Evolutionary conservation across 805 yeast genomes (phyloP), one percentile per base, ranked within the genome.

Genomic region (Metschnikowia matae): DNA sequence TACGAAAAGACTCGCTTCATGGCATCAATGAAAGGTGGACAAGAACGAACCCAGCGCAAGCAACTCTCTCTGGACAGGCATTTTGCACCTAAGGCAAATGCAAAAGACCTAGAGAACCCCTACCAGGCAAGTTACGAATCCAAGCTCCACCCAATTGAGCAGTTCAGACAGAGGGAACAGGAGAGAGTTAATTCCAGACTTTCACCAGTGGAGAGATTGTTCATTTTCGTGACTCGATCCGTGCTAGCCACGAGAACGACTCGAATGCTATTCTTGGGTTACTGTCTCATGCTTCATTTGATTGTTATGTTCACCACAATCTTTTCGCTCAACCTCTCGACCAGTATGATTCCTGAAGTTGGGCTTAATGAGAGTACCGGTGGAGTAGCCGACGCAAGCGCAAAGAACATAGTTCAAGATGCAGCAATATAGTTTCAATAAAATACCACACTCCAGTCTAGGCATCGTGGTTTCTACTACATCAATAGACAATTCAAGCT

Each of bases 141-240:
- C 46, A 84, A 84, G 44, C 70, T 89, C 42, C 90, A 89, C 58
- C 95, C 96, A 32, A 81, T 90, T 53, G 92, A 87, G 57, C 86
- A 82, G 60, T 88, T 92, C 67, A 79, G 95, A 59, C 78, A 83
- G 41, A 73, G 82, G 54, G 97, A 89, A 62, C 80, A 86, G 34
- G 89, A 85, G 59, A 74, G 96, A 56, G 84, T 87, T 43, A 77
- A 79, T 46, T 81, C 90, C 6, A 78, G 81, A 44, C 73, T 90
- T 64, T 83, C 91, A 1, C 87, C 94, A 1, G 63, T 87, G 50
- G 97, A 94, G 59, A 75, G 95, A 52, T 67, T 87, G n/a, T 86
- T 85, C 55, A 81, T 83, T 52, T 81, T 83, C 50, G 75, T 87
- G 53, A 85, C 96, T 1, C 75, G 88, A 56, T 79, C 87, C 0